Evolutionary conservation across 1,284 basidiomycete genomes (phyloP).

Genomic region (Inonotus hispidus): DNA sequence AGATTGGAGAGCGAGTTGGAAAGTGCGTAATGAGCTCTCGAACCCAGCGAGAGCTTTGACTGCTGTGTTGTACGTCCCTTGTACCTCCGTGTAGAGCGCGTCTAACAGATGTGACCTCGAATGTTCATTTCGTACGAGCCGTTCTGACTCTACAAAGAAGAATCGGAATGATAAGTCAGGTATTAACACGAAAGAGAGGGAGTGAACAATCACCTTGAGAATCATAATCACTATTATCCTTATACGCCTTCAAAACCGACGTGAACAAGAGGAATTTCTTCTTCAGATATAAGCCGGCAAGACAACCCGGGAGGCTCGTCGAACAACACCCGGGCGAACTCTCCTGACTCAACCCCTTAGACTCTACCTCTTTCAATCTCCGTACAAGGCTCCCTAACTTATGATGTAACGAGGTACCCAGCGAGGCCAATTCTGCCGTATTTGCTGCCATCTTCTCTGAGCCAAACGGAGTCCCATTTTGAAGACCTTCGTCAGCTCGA

Average conservation of each 20-base stretch:
- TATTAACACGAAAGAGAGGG: not conserved
- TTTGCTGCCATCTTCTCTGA: not conserved
- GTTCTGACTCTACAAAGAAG: not conserved
- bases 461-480: not conserved
- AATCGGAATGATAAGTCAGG: not conserved
- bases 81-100: not conserved
- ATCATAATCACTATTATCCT: not conserved
- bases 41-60: not conserved
- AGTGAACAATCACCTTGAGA: not conserved
- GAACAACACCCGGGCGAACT: not conserved
- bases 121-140: too few relatives aligned
- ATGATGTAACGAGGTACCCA: not conserved
- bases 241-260: not conserved
- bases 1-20: conserved; percentile 4
- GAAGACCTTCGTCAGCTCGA: not conserved
- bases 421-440: not conserved
- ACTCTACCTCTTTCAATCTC: not conserved
- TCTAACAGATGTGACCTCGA: not conserved
- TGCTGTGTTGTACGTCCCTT: not conserved
- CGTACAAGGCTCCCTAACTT: not conserved
- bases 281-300: not conserved
- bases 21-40: not conserved
- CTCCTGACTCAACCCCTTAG: not conserved
- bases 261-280: not conserved
- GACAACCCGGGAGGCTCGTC: not conserved